Base-by-base conservation (phyloP, 495 filamentous ascomycete genomes). In the Cercophora samala region DNA sequence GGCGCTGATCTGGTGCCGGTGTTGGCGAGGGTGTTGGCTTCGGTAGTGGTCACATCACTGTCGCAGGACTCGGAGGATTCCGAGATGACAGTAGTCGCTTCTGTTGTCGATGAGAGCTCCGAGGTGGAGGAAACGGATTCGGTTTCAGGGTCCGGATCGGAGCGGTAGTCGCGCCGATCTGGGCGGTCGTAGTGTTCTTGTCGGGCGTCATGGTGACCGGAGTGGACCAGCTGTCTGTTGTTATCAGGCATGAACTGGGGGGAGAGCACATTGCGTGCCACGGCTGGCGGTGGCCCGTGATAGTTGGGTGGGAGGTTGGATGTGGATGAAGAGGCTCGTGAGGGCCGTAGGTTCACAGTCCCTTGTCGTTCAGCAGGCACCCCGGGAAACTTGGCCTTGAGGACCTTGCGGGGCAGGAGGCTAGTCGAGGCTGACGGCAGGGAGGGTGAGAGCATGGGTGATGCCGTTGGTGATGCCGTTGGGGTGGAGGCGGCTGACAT, bases 61-160 rank as follows among this genome's bases (percentile, higher is more conserved):
- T 66, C 68, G 51, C 64, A 65, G 22, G 73, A 70, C 24, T 65
- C 62, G 55, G 75, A 77, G 18, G 67, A 24, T 53, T 63, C 62
- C 22, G 74, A 76, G 53, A 70, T 66, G 26, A 76, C 70, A 1
- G 71, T 75, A 1, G 81, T 83, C 51, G 80, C 80, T 62, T 81
- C 73, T 8, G 81, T 83, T 66, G 75, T 83, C 59, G 78, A 67
- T 18, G 81, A 83, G 26, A 82, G 72, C 29, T 80, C 77, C 0
- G 81, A 83, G 0, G 76, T 75, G 18, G 76, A 76, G 1, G 80
- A 81, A 55, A 79, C 73, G 22, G 80, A 80, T 66, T 81, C 81
- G 19, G 79, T 81, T 56, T 80, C 78, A 0, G 69, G 67, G 61
- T 77, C 75, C 6, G 54, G 58, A 58, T 72, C 69, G 66, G 72